Conservation (phyloP, 208 protist species). For the Trypanosoma avium region DNA sequence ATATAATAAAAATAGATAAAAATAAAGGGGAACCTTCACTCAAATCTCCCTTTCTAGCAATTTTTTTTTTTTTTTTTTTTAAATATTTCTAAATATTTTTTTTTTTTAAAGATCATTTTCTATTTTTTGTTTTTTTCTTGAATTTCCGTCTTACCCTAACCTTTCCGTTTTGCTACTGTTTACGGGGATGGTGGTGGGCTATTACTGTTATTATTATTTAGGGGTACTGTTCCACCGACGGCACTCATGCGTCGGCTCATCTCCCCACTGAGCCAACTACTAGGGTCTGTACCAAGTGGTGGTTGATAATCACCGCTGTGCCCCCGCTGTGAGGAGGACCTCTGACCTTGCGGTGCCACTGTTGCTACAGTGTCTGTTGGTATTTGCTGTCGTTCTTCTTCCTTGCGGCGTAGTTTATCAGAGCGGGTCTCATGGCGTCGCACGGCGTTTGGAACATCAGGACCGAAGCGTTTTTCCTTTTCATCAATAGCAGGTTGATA, state of each 20-base stretch:
- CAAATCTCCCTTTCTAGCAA: no score
- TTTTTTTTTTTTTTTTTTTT: no score
- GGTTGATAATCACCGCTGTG: constrained; percentile 72
- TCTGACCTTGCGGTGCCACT: background rate
- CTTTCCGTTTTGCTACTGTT: background rate
- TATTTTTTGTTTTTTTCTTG: no score
- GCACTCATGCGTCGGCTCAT: background rate
- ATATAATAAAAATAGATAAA: no score
- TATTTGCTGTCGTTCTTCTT: constrained; percentile 42
- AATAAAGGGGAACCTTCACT: no score
- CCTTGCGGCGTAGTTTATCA: constrained; percentile 69
- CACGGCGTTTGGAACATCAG: constrained; percentile 72
- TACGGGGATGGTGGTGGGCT: no score
- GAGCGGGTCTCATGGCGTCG: constrained; percentile 74
- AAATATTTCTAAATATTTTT: no score
- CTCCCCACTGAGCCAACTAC: constrained; percentile 31
- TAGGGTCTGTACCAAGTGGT: constrained; percentile 75
- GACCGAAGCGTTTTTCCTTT: constrained; percentile 71
- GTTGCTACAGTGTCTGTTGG: background rate
- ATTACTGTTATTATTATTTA: no score
- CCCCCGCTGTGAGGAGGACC: constrained; percentile 8
- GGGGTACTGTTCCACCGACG: background rate
- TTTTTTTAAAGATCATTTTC: no score
- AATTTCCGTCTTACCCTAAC: no score
- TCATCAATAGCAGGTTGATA: constrained; percentile 76